phyloP scores from a whole-genome alignment of 148 eudicot genomes.

The Nepenthes gracilis region DNA sequence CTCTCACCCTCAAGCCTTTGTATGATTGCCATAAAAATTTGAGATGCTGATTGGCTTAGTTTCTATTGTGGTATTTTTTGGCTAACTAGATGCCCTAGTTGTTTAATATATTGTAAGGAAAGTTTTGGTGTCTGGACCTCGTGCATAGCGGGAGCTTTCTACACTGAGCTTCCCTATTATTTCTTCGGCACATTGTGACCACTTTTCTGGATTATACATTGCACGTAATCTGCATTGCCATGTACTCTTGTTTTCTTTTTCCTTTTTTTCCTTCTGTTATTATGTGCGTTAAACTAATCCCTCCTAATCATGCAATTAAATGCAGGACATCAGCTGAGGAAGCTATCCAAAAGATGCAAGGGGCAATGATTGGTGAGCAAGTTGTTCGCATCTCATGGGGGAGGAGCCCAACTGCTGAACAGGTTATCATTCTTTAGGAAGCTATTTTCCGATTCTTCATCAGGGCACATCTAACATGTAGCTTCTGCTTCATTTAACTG shows the following conservation, averaged over 20 bases:
- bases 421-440: slow-evolving; percentile 27
- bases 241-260: not conserved
- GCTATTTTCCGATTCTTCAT: too few relatives aligned
- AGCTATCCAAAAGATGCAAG: slow-evolving; percentile 84
- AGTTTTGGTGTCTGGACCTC: too few relatives aligned
- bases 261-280: too few relatives aligned
- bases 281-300: not conserved
- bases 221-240: not conserved
- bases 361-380: slow-evolving; percentile 75
- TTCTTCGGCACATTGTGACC: too few relatives aligned
- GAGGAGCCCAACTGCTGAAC: slow-evolving; percentile 65
- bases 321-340: slow-evolving; percentile 88
- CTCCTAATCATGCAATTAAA: not conserved
- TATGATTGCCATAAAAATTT: not conserved
- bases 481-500: too few relatives aligned
- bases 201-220: too few relatives aligned
- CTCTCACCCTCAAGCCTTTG: slow-evolving; percentile 6
- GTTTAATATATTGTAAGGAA: too few relatives aligned
- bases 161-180: too few relatives aligned
- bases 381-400: slow-evolving; percentile 94
- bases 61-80: not conserved
- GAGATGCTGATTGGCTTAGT: not conserved
- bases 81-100: too few relatives aligned
- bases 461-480: too few relatives aligned
- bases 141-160: too few relatives aligned